These are phyloP conservation scores for Globisporangium paroecandrum DNA, from an alignment of 352 stramenopile genomes.

Conservation along the genomic window DNA sequence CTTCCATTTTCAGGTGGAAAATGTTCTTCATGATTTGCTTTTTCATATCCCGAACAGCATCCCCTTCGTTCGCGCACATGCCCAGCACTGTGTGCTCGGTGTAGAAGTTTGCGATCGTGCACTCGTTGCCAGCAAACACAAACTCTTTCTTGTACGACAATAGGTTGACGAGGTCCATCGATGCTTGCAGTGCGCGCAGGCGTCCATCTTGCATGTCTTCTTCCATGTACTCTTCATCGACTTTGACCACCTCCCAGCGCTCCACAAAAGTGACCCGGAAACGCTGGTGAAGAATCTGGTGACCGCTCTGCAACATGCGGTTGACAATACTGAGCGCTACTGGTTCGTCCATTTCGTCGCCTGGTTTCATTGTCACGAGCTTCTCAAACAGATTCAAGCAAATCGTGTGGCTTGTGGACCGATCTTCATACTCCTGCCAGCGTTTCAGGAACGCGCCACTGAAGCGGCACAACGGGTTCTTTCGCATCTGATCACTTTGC, in stretches of 20 bases:
- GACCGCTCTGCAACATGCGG: constrained; percentile 53
- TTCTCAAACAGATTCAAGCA: constrained; percentile 47
- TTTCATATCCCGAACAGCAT: constrained; percentile 61
- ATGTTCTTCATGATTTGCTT: constrained; percentile 72
- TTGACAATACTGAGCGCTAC: constrained; percentile 47
- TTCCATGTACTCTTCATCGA: constrained; percentile 45
- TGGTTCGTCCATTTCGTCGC: constrained; percentile 54
- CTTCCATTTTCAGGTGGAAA: constrained; percentile 60
- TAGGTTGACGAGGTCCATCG: constrained; percentile 82
- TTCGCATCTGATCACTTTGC: constrained; percentile 13
- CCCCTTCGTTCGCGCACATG: constrained; percentile 62
- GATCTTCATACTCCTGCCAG: constrained; percentile 49
- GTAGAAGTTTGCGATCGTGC: constrained; percentile 68
- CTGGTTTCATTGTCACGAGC: constrained; percentile 31
- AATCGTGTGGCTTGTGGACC: constrained; percentile 51
- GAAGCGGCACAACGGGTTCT: constrained; percentile 43
- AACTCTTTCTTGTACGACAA: constrained; percentile 86
- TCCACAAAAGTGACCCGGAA: constrained; percentile 80
- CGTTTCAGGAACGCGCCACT: constrained; percentile 43
- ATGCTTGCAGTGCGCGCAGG: constrained; percentile 50
- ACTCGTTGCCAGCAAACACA: constrained; percentile 72
- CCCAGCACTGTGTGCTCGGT: constrained; percentile 71
- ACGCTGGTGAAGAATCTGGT: constrained; percentile 61
- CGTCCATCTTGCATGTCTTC: constrained; percentile 46
- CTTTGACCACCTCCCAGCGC: constrained; percentile 59